phyloP scores from a whole-genome alignment of 2,329 filamentous ascomycete species.

The Colletotrichum lindemuthianum region DNA sequence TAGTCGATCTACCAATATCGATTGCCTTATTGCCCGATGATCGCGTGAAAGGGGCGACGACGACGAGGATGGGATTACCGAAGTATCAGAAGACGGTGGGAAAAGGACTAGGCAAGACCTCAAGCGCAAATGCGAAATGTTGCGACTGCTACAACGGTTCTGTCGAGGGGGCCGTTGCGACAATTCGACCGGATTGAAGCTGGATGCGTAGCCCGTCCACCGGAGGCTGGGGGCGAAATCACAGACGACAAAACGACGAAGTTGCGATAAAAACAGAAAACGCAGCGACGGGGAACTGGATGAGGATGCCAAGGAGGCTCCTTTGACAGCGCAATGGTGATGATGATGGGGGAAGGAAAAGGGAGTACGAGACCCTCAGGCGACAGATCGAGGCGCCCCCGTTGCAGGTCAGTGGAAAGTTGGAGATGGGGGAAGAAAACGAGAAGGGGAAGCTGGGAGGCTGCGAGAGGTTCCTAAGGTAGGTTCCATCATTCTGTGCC shows the following conservation, averaged over 20 bases:
- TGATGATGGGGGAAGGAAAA: constrained; percentile 37
- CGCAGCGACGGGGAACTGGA: constrained; percentile 8
- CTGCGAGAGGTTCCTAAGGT: constrained; percentile 40
- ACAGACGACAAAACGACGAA: constrained; percentile 18
- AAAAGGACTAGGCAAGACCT: not conserved
- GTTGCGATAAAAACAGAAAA: constrained; percentile 20
- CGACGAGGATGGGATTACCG: constrained; percentile 16
- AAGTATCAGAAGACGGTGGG: not conserved
- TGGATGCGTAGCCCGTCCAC: constrained; percentile 31
- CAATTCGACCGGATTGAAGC: constrained; percentile 32
- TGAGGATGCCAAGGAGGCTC: constrained; percentile 9
- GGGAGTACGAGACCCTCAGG: constrained; percentile 33
- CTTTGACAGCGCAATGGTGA: constrained; percentile 25
- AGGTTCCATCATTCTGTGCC: constrained; percentile 45
- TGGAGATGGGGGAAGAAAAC: constrained; percentile 47
- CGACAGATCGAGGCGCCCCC: constrained; percentile 35
- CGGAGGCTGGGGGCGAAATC: constrained; percentile 28
- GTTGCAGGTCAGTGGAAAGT: constrained; percentile 31
- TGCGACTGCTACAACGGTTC: not conserved
- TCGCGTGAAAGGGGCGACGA: constrained; percentile 29
- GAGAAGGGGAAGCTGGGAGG: constrained; percentile 52
- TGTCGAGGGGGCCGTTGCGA: constrained; percentile 25
- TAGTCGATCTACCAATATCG: constrained; percentile 35
- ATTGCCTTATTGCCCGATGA: constrained; percentile 33
- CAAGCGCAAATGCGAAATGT: not conserved